Base-by-base conservation (phyloP, 495 filamentous ascomycete species). In the Trichoderma parareesei region DNA sequence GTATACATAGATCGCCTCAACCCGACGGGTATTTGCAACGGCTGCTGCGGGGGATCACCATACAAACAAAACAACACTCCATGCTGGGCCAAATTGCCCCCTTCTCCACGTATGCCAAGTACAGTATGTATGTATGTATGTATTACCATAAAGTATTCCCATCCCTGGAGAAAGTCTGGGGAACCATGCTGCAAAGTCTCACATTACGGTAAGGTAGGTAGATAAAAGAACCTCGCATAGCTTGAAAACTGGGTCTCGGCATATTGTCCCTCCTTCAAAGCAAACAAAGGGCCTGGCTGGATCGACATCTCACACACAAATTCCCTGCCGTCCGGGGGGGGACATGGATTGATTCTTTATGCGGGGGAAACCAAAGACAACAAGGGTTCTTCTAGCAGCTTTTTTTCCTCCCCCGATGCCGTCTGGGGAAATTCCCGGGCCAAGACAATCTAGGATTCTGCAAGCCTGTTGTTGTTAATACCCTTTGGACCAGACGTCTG, bases 391-490 rank as follows among this genome's bases (percentile, higher is more conserved):
- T 20, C 53, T 20, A 27, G 53, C 27, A 57, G 16, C 11, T 1
- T 33, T 14, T 33, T 20, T n/a, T 13, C 37, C 2, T 9, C 4
- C 37, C 11, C n/a, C n/a, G n/a, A 57, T 37, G 11, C 53, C 53
- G 37, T 37, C 27, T 6, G 53, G 53, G 53, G 53, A 57, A 57
- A 57, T 57, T 57, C 16, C 53, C 53, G 53, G 53, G 27, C 40
- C 40, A 41, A 41, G 40, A 41, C 6, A 41, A 41, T 41, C 0
- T 27, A 2, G 40, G 40, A 41, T 41, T 41, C 11, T 41, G 40
- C n/a, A n/a, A n/a, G n/a, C n/a, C n/a, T n/a, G n/a, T n/a, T 41
- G 6, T 41, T 41, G 40, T 6, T 41, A 1, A 41, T 41, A 41
- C 40, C n/a, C n/a, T n/a, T n/a, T 27, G 27, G 27, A 27, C 27